Evolutionary conservation across 768 basidiomycete genomes (phyloP), one percentile per base, ranked within the genome.

Genomic region (Daedaleopsis sinensis): DNA sequence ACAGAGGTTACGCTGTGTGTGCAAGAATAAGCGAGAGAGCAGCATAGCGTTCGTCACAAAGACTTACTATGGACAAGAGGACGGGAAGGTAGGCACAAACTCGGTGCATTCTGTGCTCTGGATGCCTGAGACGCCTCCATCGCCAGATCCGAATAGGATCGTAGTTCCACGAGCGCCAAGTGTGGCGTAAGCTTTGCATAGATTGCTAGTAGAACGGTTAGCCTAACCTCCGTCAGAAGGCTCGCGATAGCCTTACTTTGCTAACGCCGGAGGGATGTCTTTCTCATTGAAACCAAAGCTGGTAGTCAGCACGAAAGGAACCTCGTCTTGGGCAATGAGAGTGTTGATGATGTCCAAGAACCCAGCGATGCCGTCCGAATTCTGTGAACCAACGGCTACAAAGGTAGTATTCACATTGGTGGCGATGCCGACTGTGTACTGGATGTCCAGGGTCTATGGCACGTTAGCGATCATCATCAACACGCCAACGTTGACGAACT

Each of bases 281-380:
- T 38, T 43, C 59, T 72, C 72, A 58, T 74, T 61, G 50, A 91
- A 49, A 6, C 82, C 86, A 67, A 91, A 92, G 65, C 87, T 89
- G 0, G 87, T 91, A 0, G 88, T 67, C 23, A 91, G 85, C 11
- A 83, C 77, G 58, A 82, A 78, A 81, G 89, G 87, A 1, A 80
- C 69, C 43, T 76, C 68, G 6, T 71, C 50, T 23, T 82, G 78
- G 10, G 65, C 67, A 1, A 84, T 73, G 16, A 89, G 65, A 56
- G 78, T 83, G 43, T 87, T 77, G 37, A 91, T 72, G 86, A 88
- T 89, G 19, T 77, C 67, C 24, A 68, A 54, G 65, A 71, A 68
- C 12, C 68, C 68, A 3, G 63, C 66, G 19, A 72, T 61, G 24
- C 70, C 73, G 37, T 74, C 73, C 13, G 67, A 55, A 51, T 54